These are phyloP conservation scores for Nemania sp. DNA, from an alignment of 2,329 filamentous ascomycete genomes.

Conservation along the genomic window DNA sequence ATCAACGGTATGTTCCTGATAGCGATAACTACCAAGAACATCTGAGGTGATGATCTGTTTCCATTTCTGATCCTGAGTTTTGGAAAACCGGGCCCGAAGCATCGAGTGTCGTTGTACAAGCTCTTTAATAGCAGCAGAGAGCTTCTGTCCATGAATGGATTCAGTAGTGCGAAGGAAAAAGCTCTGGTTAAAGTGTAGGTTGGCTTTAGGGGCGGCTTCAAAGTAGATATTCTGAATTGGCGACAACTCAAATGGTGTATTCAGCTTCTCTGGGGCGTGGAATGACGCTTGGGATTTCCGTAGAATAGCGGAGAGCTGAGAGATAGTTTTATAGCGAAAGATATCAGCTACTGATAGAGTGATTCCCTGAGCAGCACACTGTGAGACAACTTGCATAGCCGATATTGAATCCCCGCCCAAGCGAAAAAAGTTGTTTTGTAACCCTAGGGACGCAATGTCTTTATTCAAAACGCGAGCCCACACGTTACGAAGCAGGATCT, in stretches of 20 bases:
- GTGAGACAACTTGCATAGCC: constrained; percentile 49
- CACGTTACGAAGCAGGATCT: constrained; percentile 25
- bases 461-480: constrained; percentile 34
- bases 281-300: background rate
- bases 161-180: background rate
- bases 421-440: constrained; percentile 41
- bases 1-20: background rate
- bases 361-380: constrained; percentile 35
- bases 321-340: constrained; percentile 11
- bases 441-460: constrained; percentile 25
- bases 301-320: background rate
- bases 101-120: constrained; percentile 5
- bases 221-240: constrained; percentile 50
- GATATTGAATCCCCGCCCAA: constrained; percentile 45
- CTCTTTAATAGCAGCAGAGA: background rate
- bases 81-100: constrained; percentile 9
- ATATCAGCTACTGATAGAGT: constrained; percentile 30
- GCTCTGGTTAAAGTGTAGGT: constrained; percentile 36
- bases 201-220: no score
- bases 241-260: constrained; percentile 43
- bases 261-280: background rate
- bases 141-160: background rate
- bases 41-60: background rate
- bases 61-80: background rate
- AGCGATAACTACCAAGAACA: background rate